These are phyloP conservation scores for Ceratocystis eucalypticola DNA, from an alignment of 2,329 filamentous ascomycete genomes.

Conservation along the genomic window DNA sequence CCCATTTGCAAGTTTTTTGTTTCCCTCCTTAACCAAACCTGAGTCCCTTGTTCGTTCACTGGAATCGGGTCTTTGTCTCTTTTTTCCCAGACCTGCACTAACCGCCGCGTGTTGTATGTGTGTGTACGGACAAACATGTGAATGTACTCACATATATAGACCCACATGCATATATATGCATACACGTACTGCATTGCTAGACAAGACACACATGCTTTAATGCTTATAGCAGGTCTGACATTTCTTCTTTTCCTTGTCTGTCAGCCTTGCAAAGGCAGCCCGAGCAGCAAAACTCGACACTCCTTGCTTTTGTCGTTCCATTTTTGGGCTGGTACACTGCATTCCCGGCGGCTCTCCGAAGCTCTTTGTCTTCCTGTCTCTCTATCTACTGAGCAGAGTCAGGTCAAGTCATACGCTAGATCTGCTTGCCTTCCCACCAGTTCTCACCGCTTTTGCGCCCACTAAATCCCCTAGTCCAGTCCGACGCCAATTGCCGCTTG, in stretches of 20 bases:
- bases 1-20: background rate
- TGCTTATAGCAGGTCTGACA: background rate
- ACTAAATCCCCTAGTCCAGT: too few relatives aligned
- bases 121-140: background rate
- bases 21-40: background rate
- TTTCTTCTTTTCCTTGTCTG: slow-evolving; percentile 6
- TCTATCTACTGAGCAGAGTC: too few relatives aligned
- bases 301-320: background rate
- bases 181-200: background rate
- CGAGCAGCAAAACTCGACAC: background rate
- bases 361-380: too few relatives aligned
- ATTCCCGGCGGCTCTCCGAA: background rate
- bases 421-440: too few relatives aligned
- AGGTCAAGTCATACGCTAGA: too few relatives aligned
- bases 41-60: too few relatives aligned
- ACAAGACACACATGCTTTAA: background rate
- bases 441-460: too few relatives aligned
- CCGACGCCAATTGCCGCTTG: too few relatives aligned
- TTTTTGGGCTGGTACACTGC: background rate
- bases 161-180: background rate
- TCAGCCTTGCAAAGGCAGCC: background rate
- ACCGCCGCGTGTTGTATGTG: background rate
- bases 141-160: background rate
- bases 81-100: background rate
- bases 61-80: background rate